Evolutionary conservation across 768 basidiomycete genomes (phyloP).

Genomic region (Porphyrellus cyaneotinctus): DNA sequence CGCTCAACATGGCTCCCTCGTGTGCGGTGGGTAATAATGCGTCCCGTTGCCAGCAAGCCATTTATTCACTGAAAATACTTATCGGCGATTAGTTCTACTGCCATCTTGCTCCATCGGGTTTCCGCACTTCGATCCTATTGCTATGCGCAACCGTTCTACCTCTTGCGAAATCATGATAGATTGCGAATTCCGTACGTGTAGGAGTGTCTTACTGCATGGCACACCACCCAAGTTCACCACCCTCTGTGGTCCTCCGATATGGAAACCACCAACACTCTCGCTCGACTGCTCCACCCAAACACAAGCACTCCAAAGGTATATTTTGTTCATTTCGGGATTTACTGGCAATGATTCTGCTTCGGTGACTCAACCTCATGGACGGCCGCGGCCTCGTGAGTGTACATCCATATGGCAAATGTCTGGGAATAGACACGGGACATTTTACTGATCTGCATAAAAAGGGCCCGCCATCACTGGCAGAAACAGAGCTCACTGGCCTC

Average conservation of each 20-base stretch:
- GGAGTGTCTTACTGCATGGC: not conserved
- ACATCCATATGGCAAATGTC: not conserved
- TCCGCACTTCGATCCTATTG: not conserved
- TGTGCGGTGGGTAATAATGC: not conserved
- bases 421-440: not conserved
- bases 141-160: not conserved
- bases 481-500: not conserved
- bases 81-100: not conserved
- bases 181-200: not conserved
- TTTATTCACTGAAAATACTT: not conserved
- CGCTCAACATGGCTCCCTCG: not conserved
- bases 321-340: not conserved
- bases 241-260: not conserved
- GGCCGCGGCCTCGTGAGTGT: not conserved
- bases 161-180: not conserved
- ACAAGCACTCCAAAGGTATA: not conserved
- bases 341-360: not conserved
- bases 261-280: not conserved
- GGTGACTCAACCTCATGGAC: no score
- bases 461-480: not conserved
- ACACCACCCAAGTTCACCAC: not conserved
- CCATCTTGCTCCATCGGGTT: not conserved
- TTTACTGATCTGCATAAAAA: slow-evolving; percentile 11
- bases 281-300: not conserved
- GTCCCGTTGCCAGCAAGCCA: not conserved